These are phyloP conservation scores for Aspergillus flavus DNA, from an alignment of 2,329 filamentous ascomycete species.

Conservation along the genomic window DNA sequence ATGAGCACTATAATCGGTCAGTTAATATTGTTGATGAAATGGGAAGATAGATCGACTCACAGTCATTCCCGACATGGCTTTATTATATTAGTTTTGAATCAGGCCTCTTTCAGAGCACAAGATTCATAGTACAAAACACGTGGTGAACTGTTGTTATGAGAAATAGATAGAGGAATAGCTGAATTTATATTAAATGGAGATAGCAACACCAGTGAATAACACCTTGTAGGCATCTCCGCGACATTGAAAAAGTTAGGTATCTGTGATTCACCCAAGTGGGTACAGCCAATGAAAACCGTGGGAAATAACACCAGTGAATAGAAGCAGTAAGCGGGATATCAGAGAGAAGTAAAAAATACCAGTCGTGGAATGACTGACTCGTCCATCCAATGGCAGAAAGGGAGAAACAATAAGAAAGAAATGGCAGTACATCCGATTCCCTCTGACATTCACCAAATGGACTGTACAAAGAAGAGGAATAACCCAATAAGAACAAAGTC, in stretches of 20 bases:
- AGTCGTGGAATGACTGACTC: background rate
- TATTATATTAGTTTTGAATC: background rate
- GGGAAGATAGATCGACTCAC: background rate
- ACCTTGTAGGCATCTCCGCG: background rate
- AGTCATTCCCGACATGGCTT: background rate
- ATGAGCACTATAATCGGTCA: background rate
- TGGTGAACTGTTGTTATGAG: background rate
- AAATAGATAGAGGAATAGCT: background rate
- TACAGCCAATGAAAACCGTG: background rate
- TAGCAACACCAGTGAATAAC: background rate
- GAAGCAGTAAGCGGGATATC: background rate
- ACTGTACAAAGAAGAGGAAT: background rate
- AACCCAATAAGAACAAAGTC: conserved; percentile 1
- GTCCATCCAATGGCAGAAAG: background rate
- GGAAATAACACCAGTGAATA: background rate
- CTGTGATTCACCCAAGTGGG: background rate
- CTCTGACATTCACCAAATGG: background rate
- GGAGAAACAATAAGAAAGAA: background rate
- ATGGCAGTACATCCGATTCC: background rate
- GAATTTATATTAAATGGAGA: background rate
- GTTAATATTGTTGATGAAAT: background rate
- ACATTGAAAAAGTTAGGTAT: no score
- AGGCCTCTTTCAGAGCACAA: background rate
- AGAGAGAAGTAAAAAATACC: background rate
- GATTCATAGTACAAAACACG: background rate